Conservation (phyloP, 345 rosid species). For the Cardamine chenopodiifolia region DNA sequence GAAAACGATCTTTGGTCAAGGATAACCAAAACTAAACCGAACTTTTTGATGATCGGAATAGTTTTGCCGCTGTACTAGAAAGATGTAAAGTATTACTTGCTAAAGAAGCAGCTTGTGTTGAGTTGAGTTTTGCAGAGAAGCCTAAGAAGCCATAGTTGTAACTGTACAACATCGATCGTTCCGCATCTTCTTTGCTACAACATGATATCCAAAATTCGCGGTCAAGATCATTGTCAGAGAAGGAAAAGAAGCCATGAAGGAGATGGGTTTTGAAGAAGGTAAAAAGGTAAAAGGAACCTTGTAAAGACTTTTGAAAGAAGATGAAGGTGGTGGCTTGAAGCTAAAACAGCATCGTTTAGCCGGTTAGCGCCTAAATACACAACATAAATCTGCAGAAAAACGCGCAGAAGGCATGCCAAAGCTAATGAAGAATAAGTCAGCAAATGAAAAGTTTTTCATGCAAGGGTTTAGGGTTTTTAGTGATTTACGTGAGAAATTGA, state of each 20-base stretch:
- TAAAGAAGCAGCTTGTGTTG: constrained; percentile 57
- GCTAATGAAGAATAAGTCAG: background rate
- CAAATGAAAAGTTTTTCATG: constrained; percentile 5
- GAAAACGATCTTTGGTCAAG: background rate
- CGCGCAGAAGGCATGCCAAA: background rate
- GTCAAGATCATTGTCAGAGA: background rate
- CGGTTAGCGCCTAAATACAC: constrained; percentile 61
- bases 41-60: background rate
- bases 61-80: constrained; percentile 30
- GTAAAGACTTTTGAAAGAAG: constrained; percentile 61
- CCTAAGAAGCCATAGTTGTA: constrained; percentile 72
- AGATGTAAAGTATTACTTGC: constrained; percentile 46
- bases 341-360: constrained; percentile 39
- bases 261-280: background rate
- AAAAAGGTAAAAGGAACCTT: constrained; percentile 42
- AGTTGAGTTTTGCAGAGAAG: constrained; percentile 56
- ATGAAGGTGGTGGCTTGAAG: constrained; percentile 52
- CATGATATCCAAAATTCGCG: background rate
- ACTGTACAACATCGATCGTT: constrained; percentile 57
- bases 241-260: background rate
- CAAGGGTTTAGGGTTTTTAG: background rate
- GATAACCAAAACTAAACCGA: background rate
- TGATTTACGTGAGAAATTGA: constrained; percentile 21
- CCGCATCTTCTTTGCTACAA: constrained; percentile 61
- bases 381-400: constrained; percentile 59